Evolutionary conservation across 2,329 filamentous ascomycete genomes (phyloP).

Genomic region (Fonsecaea erecta): DNA sequence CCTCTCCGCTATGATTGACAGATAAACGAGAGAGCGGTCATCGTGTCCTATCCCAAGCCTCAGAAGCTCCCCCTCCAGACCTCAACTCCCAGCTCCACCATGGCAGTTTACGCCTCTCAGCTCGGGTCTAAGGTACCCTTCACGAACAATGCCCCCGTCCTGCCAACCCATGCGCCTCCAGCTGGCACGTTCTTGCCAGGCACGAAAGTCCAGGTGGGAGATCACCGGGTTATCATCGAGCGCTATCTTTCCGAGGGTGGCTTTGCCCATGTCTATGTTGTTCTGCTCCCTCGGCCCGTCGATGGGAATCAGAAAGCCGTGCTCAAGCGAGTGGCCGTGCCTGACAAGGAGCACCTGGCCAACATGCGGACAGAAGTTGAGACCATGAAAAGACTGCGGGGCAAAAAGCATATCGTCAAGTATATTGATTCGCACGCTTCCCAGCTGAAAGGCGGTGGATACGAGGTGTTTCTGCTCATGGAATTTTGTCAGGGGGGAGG

Average conservation of each 20-base stretch:
- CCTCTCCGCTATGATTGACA: constrained; percentile 25
- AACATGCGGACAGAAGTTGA: constrained; percentile 99
- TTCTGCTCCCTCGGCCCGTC: constrained; percentile 77
- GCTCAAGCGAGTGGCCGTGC: constrained; percentile 92
- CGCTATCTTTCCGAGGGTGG: constrained; percentile 98
- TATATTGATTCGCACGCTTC: constrained; percentile 99
- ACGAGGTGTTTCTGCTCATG: constrained; percentile 98
- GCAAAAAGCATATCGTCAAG: constrained; percentile 92
- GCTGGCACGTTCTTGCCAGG: constrained; percentile 88
- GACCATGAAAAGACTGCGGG: constrained; percentile 99
- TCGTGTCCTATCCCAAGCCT: constrained; percentile 6
- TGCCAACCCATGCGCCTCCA: constrained; percentile 48
- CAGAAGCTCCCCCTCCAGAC: constrained; percentile 10
- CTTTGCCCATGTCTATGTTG: constrained; percentile 97
- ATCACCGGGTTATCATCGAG: constrained; percentile 89
- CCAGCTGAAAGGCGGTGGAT: constrained; percentile 87
- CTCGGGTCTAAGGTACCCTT: constrained; percentile 32
- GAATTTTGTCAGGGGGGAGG: constrained; percentile 95
- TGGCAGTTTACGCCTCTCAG: constrained; percentile 38
- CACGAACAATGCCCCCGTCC: constrained; percentile 38
- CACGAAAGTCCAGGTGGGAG: constrained; percentile 95
- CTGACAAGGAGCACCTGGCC: constrained; percentile 90
- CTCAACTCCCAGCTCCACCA: constrained; percentile 24
- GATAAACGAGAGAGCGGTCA: constrained; percentile 15
- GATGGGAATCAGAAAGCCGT: constrained; percentile 81